Conservation (phyloP, 345 rosid genomes). For the Melaleuca quinquenervia region DNA sequence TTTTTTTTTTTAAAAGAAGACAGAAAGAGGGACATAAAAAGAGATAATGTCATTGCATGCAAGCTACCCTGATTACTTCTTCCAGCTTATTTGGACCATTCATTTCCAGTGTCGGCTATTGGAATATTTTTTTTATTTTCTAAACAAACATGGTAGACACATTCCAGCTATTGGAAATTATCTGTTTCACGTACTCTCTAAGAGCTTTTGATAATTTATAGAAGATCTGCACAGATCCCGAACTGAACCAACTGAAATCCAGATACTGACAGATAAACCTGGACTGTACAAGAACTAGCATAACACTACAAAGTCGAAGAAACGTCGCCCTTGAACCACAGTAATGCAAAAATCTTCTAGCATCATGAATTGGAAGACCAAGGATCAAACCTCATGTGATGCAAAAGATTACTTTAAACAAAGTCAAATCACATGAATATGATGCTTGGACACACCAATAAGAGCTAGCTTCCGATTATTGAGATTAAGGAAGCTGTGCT, state of each 20-base stretch:
- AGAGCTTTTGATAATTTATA: neutral
- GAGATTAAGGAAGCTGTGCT: neutral
- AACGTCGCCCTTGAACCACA: neutral
- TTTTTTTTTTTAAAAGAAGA: too few species aligned
- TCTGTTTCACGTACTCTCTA: neutral
- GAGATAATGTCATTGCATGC: neutral
- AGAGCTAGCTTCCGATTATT: neutral
- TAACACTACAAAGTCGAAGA: neutral
- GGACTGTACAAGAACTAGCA: neutral
- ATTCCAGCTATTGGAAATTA: neutral
- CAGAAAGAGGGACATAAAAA: neutral
- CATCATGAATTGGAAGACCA: neutral
- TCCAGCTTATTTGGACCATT: neutral
- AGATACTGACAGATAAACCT: neutral
- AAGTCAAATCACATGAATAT: neutral
- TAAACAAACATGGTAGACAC: neutral
- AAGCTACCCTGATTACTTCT: neutral
- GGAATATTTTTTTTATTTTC: neutral
- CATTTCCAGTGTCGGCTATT: neutral
- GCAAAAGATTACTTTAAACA: neutral
- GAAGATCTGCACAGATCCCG: neutral
- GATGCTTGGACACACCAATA: neutral
- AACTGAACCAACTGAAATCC: neutral
- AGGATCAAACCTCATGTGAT: neutral
- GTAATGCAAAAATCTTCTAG: neutral